These are phyloP conservation scores for Isoetes taiwanensis DNA, from an alignment of 75 land plant genomes.

Conservation along the genomic window DNA sequence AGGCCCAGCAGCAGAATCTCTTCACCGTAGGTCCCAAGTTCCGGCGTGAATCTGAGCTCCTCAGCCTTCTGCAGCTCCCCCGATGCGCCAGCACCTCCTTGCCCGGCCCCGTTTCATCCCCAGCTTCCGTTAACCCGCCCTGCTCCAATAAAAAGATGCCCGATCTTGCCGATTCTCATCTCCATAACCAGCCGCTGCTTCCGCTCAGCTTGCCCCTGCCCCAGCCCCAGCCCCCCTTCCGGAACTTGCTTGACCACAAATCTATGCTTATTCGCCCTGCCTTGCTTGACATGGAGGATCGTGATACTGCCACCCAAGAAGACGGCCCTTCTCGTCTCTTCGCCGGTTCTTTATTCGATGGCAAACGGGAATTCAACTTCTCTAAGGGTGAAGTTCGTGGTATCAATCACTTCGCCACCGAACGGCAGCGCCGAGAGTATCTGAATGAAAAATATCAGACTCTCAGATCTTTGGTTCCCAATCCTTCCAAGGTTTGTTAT, in stretches of 20 bases:
- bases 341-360: constrained; percentile 19
- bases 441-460: constrained; percentile 60
- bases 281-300: not conserved
- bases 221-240: constrained; percentile 10
- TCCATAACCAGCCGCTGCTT: constrained; percentile 2
- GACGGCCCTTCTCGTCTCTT: too few species aligned
- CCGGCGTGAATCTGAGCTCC: constrained; percentile 22
- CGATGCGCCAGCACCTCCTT: constrained; percentile 7
- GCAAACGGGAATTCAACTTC: constrained; percentile 16
- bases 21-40: not conserved
- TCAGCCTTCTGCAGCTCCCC: constrained; percentile 33
- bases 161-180: not conserved
- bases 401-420: constrained; percentile 52
- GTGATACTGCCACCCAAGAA: not conserved
- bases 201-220: constrained; percentile 1
- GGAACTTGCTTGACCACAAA: constrained; percentile 12
- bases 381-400: constrained; percentile 24
- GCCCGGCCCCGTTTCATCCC: not conserved
- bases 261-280: not conserved
- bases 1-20: not conserved
- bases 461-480: constrained; percentile 58
- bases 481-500: constrained; percentile 62
- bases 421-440: constrained; percentile 56
- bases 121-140: not conserved
- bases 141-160: not conserved